A percentile compares a stretch with the other conserved stretches of the same genome.
These are phyloP conservation scores for Mucor sp. DNA, from an alignment of 371 early-diverging fungal genomes.

Conservation along the genomic window DNA sequence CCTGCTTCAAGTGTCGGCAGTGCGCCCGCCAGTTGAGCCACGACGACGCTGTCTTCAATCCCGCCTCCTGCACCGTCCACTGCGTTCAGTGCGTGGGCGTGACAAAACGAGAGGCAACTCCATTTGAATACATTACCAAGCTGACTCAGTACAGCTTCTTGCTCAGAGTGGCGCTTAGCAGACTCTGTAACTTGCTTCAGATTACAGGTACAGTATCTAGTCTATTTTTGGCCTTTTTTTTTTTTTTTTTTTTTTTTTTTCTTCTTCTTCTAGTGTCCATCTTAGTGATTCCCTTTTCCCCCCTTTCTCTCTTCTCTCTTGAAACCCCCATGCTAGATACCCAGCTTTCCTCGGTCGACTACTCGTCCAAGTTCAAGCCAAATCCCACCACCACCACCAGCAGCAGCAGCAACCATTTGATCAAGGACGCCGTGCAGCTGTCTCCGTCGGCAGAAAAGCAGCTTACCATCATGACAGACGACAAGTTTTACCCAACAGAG, in stretches of 20 bases:
- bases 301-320: not conserved
- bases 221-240: not conserved
- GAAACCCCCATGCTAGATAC: constrained; percentile 18
- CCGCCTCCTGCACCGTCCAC: constrained; percentile 49
- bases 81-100: constrained; percentile 43
- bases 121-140: constrained; percentile 71
- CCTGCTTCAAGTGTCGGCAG: constrained; percentile 75
- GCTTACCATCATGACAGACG: constrained; percentile 22
- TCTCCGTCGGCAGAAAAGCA: constrained; percentile 25
- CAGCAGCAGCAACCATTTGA: not conserved
- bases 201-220: constrained; percentile 53
- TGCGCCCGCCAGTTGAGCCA: constrained; percentile 56
- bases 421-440: constrained; percentile 20
- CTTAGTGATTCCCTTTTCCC: too few relatives aligned
- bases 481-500: constrained; percentile 44
- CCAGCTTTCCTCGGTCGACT: constrained; percentile 47
- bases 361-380: constrained; percentile 31
- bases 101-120: constrained; percentile 30
- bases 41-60: constrained; percentile 46
- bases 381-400: not conserved
- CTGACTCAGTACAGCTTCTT: constrained; percentile 90
- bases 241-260: too few relatives aligned
- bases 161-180: constrained; percentile 82
- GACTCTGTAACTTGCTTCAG: constrained; percentile 78
- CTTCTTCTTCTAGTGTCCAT: too few relatives aligned